phyloP scores from a whole-genome alignment of 495 filamentous ascomycete genomes.

The Hypoxylon cercidicola region DNA sequence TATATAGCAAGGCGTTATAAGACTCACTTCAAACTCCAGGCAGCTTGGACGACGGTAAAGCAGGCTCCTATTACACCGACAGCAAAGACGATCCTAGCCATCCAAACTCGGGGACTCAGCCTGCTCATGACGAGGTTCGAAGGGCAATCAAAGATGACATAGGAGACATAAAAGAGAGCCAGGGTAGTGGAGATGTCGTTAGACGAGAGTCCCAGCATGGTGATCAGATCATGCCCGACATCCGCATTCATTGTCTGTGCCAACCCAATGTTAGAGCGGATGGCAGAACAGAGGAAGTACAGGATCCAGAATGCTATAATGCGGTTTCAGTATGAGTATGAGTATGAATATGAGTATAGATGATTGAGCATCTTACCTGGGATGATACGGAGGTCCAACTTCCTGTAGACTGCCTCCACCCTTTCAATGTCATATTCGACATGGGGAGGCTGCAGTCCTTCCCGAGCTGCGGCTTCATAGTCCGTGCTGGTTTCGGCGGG shows the following conservation, averaged over 20 bases:
- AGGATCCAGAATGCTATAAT: conserved; percentile 84
- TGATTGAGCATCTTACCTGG: conserved; percentile 60
- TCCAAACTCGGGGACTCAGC: conserved; percentile 87
- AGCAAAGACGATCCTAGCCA: conserved; percentile 89
- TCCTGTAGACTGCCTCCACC: conserved; percentile 75
- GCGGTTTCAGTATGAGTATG: conserved; percentile 23
- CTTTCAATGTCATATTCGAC: conserved; percentile 62
- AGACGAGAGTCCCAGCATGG: conserved; percentile 70
- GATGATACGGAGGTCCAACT: conserved; percentile 85
- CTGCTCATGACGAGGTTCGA: conserved; percentile 91
- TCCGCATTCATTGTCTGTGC: conserved; percentile 88
- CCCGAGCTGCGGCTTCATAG: conserved; percentile 27
- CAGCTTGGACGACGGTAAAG: conserved; percentile 80
- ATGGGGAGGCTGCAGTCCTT: conserved; percentile 23
- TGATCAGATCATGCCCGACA: conserved; percentile 72
- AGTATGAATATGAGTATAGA: background rate
- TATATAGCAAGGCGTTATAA: background rate
- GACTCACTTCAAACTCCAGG: conserved; percentile 85
- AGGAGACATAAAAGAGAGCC: conserved; percentile 89
- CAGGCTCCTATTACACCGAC: conserved; percentile 86
- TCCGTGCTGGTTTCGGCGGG: conserved; percentile 30
- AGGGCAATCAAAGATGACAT: conserved; percentile 88
- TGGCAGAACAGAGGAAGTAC: conserved; percentile 92
- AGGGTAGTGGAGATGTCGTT: conserved; percentile 84
- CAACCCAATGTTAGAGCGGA: conserved; percentile 89